A percentile compares a stretch with the other conserved stretches of the same genome.
Conservation (phyloP, 2,329 filamentous ascomycete genomes). For the Ophiosphaerella narmari region DNA sequence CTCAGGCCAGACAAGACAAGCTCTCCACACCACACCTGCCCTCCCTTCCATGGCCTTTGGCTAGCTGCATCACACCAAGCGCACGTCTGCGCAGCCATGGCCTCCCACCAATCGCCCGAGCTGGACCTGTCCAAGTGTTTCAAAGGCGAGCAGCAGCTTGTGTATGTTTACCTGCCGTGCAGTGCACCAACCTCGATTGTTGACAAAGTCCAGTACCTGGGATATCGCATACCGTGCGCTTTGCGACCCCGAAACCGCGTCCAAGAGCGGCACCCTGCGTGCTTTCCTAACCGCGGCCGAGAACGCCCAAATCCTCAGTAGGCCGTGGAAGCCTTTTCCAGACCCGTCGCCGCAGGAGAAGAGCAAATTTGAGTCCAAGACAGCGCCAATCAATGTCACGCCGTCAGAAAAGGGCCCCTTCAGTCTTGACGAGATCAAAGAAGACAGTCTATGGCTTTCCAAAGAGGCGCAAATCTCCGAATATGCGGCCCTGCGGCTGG, state of each 20-base stretch:
- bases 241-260: constrained; percentile 53
- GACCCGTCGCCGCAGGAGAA: constrained; percentile 66
- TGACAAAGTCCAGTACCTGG: constrained; percentile 63
- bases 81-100: constrained; percentile 46
- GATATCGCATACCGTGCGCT: constrained; percentile 60
- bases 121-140: constrained; percentile 85
- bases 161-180: constrained; percentile 62
- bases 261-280: constrained; percentile 52
- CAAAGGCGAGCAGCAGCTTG: constrained; percentile 75
- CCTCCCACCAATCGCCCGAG: constrained; percentile 46
- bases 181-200: constrained; percentile 1
- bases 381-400: constrained; percentile 82
- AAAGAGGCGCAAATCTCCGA: constrained; percentile 78
- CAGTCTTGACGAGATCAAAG: constrained; percentile 79
- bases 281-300: constrained; percentile 73
- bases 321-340: constrained; percentile 71
- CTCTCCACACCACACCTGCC: constrained; percentile 15
- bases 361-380: constrained; percentile 79
- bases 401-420: constrained; percentile 69
- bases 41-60: constrained; percentile 40
- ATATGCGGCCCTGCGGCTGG: constrained; percentile 77
- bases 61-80: constrained; percentile 30
- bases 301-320: constrained; percentile 69
- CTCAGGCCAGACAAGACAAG: constrained; percentile 29
- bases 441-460: constrained; percentile 85